These are phyloP conservation scores for Digitaria exilis DNA, from an alignment of 202 grass and related monocot species.

Conservation along the genomic window DNA sequence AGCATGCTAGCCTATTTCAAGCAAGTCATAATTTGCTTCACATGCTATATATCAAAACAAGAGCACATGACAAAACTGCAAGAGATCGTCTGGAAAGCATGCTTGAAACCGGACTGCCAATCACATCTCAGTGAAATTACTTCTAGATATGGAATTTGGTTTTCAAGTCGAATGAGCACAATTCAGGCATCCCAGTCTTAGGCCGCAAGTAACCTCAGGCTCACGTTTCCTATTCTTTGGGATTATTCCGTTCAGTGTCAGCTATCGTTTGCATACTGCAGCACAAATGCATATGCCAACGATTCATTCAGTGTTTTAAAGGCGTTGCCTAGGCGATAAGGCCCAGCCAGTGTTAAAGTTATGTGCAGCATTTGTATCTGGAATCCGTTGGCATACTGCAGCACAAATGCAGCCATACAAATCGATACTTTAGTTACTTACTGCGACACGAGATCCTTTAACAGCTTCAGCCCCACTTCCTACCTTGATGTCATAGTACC, in stretches of 20 bases:
- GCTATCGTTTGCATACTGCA: background rate
- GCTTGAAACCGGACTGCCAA: background rate
- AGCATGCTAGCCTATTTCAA: background rate
- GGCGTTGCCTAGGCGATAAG: too few relatives aligned
- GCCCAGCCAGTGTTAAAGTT: too few relatives aligned
- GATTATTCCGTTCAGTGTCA: slow-evolving; percentile 2
- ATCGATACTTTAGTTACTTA: slow-evolving; percentile 42
- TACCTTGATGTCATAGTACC: slow-evolving; percentile 96
- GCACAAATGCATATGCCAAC: slow-evolving; percentile 3
- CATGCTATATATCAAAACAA: background rate
- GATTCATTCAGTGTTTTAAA: background rate
- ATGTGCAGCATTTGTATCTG: too few relatives aligned
- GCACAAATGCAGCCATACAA: too few relatives aligned
- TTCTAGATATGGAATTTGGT: background rate
- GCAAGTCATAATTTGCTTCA: background rate
- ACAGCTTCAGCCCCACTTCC: slow-evolving; percentile 77
- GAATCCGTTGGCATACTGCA: too few relatives aligned
- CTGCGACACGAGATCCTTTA: slow-evolving; percentile 90
- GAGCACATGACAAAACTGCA: background rate
- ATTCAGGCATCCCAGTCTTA: background rate
- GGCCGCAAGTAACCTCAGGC: background rate
- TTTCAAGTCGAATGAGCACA: background rate
- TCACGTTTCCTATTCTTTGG: background rate
- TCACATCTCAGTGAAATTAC: background rate
- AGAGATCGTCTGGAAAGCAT: background rate